These are phyloP conservation scores for Phytophthora sojae DNA, from an alignment of 352 stramenopile species.

Conservation along the genomic window DNA sequence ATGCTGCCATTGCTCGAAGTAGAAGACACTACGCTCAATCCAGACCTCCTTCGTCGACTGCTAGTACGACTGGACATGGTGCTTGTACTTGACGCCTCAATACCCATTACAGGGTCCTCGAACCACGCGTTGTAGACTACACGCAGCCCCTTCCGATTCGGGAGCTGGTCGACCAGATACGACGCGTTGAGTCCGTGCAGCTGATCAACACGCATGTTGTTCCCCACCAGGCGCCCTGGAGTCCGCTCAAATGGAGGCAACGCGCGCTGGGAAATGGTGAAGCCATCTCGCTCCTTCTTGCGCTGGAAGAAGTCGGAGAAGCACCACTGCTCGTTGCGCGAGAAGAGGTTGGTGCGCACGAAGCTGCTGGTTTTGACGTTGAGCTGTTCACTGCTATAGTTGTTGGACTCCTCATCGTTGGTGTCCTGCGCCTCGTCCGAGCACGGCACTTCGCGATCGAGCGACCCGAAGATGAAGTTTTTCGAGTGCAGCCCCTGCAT, in stretches of 20 bases:
- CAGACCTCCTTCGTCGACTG: constrained; percentile 13
- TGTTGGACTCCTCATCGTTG: constrained; percentile 4
- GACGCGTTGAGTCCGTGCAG: constrained; percentile 46
- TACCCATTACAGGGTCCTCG: constrained; percentile 8
- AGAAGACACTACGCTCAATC: constrained; percentile 1
- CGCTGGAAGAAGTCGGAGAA: constrained; percentile 44
- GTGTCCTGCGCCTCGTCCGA: not conserved
- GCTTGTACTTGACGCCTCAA: not conserved
- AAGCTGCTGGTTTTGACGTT: constrained; percentile 50
- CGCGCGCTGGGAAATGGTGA: constrained; percentile 43
- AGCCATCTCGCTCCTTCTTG: constrained; percentile 34
- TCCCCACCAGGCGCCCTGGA: constrained; percentile 23
- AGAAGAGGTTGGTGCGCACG: constrained; percentile 33
- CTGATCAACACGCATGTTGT: constrained; percentile 43
- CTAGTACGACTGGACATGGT: constrained; percentile 27
- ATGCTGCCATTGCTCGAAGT: constrained; percentile 2
- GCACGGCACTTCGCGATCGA: constrained; percentile 38
- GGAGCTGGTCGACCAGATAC: constrained; percentile 46
- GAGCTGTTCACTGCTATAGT: constrained; percentile 29
- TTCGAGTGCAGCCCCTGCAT: constrained; percentile 49
- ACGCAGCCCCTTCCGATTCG: constrained; percentile 37
- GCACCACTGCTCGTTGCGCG: constrained; percentile 49
- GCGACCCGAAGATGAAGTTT: constrained; percentile 44
- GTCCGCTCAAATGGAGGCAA: constrained; percentile 28
- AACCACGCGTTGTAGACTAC: constrained; percentile 54